Evolutionary conservation across 2,329 filamentous ascomycete species (phyloP).

Genomic region (Zymoseptoria passerinii): DNA sequence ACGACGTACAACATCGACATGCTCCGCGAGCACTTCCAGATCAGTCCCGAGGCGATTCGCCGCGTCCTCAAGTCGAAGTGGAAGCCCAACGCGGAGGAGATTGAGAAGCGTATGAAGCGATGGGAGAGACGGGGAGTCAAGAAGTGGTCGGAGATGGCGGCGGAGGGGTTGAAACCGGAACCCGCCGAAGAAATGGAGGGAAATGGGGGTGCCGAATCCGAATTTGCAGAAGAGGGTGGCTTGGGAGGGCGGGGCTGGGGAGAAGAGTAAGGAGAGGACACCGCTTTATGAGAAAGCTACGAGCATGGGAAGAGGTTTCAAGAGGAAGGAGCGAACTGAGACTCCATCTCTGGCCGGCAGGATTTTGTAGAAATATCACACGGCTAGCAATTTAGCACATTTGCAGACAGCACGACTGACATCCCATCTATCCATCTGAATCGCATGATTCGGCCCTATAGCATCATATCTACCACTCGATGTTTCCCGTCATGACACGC

Average conservation of each 20-base stretch:
- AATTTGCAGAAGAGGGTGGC: conserved; percentile 4
- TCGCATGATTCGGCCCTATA: not conserved
- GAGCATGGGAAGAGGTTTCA: not conserved
- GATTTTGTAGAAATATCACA: not conserved
- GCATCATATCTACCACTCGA: not conserved
- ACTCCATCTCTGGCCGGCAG: conserved; percentile 2
- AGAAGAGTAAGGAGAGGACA: conserved; percentile 3
- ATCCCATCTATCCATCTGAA: not conserved
- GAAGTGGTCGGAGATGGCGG: conserved; percentile 42
- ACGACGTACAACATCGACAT: conserved; percentile 64
- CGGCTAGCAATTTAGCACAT: not conserved
- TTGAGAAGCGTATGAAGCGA: conserved; percentile 34
- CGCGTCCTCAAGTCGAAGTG: conserved; percentile 78
- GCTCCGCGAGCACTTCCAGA: conserved; percentile 69
- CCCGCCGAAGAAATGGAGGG: conserved; percentile 47
- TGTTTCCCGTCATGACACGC: not conserved
- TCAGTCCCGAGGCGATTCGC: conserved; percentile 80
- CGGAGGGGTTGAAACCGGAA: conserved; percentile 49
- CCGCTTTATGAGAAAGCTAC: not conserved
- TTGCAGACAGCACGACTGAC: not conserved
- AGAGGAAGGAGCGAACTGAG: not conserved
- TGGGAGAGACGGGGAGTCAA: conserved; percentile 43
- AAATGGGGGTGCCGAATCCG: conserved; percentile 33
- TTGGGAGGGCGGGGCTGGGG: not conserved
- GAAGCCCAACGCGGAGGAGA: conserved; percentile 47